phyloP scores from a whole-genome alignment of 768 basidiomycete species.

The Calocera viscosa region DNA sequence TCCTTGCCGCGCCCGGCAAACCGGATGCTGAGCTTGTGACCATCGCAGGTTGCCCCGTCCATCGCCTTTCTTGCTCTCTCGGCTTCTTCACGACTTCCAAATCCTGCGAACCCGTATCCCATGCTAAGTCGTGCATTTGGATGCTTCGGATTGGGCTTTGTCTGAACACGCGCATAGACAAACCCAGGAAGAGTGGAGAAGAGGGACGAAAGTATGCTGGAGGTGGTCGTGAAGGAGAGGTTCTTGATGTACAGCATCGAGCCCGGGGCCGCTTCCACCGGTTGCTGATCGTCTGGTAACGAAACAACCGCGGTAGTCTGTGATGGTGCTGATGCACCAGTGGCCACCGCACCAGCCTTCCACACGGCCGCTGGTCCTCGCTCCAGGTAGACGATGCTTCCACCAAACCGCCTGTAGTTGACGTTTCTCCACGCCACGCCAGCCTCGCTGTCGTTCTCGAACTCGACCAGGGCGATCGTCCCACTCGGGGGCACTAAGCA shows the following conservation, averaged over 20 bases:
- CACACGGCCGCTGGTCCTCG: constrained; percentile 79
- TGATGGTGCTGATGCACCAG: constrained; percentile 30
- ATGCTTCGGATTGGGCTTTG: constrained; percentile 73
- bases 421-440: constrained; percentile 64
- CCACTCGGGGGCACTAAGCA: constrained; percentile 84
- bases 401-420: constrained; percentile 77
- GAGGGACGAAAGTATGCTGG: constrained; percentile 52
- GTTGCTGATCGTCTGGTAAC: constrained; percentile 26
- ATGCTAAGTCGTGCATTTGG: constrained; percentile 55
- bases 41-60: constrained; percentile 74
- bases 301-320: constrained; percentile 15
- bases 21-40: constrained; percentile 68
- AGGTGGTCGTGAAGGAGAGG: constrained; percentile 79
- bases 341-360: constrained; percentile 29
- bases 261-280: constrained; percentile 38
- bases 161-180: constrained; percentile 79
- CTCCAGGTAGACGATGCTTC: constrained; percentile 83
- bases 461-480: constrained; percentile 86
- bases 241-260: constrained; percentile 92
- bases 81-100: constrained; percentile 62
- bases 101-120: constrained; percentile 95
- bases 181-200: constrained; percentile 69
- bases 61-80: constrained; percentile 61
- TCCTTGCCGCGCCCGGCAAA: constrained; percentile 72
- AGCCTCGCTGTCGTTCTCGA: constrained; percentile 57